Evolutionary conservation across 176 grass and related monocot species (phyloP).

Genomic region (Neostapfia colusana): DNA sequence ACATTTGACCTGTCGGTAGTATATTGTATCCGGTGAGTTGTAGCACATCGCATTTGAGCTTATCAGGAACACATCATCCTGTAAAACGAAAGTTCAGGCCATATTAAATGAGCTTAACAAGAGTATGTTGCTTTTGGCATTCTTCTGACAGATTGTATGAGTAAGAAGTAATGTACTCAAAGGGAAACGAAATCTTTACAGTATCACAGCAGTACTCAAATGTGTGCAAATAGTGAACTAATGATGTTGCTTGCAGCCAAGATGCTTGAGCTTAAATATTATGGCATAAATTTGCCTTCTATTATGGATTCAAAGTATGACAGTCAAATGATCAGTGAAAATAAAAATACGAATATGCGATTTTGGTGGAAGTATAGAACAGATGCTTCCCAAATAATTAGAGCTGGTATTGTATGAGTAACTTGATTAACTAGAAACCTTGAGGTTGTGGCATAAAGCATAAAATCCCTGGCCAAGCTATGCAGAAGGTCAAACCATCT

Average conservation of each 20-base stretch:
- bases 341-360: conserved; percentile 4
- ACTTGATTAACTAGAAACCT: conserved; percentile 11
- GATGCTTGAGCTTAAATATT: conserved; percentile 10
- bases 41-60: conserved; percentile 92
- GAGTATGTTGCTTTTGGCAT: background rate
- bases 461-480: background rate
- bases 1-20: conserved; percentile 76
- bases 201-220: background rate
- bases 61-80: conserved; percentile 89
- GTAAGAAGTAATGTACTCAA: background rate
- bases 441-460: conserved; percentile 2
- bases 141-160: background rate
- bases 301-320: background rate
- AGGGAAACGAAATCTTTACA: conserved; percentile 2
- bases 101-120: conserved; percentile 16
- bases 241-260: background rate
- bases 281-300: background rate
- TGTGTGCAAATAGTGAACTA: background rate
- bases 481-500: conserved; percentile 10
- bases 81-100: conserved; percentile 43
- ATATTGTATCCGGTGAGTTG: conserved; percentile 91
- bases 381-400: conserved; percentile 8
- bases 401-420: conserved; percentile 1
- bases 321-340: background rate
- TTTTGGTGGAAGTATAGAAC: background rate